phyloP scores from a whole-genome alignment of 208 protist species.

The Leishmania mexicana region DNA sequence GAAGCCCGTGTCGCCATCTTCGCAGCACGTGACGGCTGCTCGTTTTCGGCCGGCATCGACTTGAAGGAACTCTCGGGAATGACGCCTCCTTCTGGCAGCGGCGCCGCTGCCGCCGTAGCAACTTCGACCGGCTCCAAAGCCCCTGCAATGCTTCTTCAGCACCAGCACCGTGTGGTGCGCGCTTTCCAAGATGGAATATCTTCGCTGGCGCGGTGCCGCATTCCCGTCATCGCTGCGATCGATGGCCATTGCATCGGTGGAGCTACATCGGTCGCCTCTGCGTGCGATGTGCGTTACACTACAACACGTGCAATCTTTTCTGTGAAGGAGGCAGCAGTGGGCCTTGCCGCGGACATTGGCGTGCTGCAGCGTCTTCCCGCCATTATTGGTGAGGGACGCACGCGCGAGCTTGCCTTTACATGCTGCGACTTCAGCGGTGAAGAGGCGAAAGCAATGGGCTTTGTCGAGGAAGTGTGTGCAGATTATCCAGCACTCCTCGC shows the following conservation, averaged over 20 bases:
- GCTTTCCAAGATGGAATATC: slow-evolving; percentile 61
- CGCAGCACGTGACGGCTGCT: slow-evolving; percentile 42
- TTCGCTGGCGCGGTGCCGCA: slow-evolving; percentile 55
- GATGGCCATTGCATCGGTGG: slow-evolving; percentile 76
- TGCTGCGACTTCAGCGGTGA: slow-evolving; percentile 45
- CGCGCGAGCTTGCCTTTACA: slow-evolving; percentile 71
- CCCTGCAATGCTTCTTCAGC: slow-evolving; percentile 64
- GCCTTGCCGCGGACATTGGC: slow-evolving; percentile 75
- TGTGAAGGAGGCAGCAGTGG: slow-evolving; percentile 69
- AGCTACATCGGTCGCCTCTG: slow-evolving; percentile 67
- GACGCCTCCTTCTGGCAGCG: slow-evolving; percentile 12
- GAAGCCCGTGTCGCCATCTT: slow-evolving; percentile 62
- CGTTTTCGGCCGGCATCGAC: slow-evolving; percentile 69
- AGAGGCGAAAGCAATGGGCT: slow-evolving; percentile 42
- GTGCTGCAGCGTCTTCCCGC: slow-evolving; percentile 62
- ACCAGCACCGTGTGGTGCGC: slow-evolving; percentile 48
- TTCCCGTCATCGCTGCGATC: slow-evolving; percentile 66
- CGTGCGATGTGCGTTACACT: slow-evolving; percentile 67
- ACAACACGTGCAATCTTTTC: slow-evolving; percentile 59
- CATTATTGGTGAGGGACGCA: slow-evolving; percentile 74
- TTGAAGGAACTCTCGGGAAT: slow-evolving; percentile 31
- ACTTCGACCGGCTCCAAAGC: background rate
- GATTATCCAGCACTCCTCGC: slow-evolving; percentile 51
- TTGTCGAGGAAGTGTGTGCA: slow-evolving; percentile 68
- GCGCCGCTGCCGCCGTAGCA: background rate